Evolutionary conservation across 2,329 filamentous ascomycete species (phyloP), one percentile per base, ranked within the genome.

Genomic region (Aspergillus ruber): DNA sequence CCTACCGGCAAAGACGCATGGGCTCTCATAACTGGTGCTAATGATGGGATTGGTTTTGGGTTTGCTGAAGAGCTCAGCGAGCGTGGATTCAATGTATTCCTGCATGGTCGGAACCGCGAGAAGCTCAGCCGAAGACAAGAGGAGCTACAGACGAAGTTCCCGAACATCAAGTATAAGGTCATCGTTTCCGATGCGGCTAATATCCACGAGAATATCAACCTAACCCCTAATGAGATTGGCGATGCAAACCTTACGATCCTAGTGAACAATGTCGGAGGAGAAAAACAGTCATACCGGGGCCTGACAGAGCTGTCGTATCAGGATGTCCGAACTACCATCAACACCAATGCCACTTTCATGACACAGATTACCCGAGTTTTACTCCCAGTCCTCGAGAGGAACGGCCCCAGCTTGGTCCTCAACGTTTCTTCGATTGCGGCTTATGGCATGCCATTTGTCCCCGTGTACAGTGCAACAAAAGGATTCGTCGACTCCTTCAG

Each of bases 181-280:
- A 59, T 78, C 38, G 57, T 77, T 15, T 70, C 72, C 10, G 76
- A 81, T 56, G 72, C 70, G 2, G 60, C 66, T 17, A 47, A 58
- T 7, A 33, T 52, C 18, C 47, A 46, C 0, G 43, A 56, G 0
- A 51, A 50, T 25, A 50, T 69, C 20, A 57, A 62, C 13, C 42
- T 50, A 7, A 56, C 62, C 7, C 51, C 68, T 10, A 57, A 63
- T 1, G 49, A 58, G 3, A 57, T 73, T 8, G 52, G 63, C 1
- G 66, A 63, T 43, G 57, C 75, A 32, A 61, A 73, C 50, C 62
- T 83, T 27, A 79, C 74, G 1, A 63, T 82, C 2, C 63, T 83
- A 20, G 61, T 83, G 55, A 82, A 82, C 63, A 82, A 82, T 58
- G 74, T 78, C 0, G 79, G 79, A 17, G 75, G 75, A 44, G 63